A percentile compares a stretch with the other conserved stretches of the same genome.
phyloP scores from a whole-genome alignment of 2,329 filamentous ascomycete species.

The Penicillium paneum region DNA sequence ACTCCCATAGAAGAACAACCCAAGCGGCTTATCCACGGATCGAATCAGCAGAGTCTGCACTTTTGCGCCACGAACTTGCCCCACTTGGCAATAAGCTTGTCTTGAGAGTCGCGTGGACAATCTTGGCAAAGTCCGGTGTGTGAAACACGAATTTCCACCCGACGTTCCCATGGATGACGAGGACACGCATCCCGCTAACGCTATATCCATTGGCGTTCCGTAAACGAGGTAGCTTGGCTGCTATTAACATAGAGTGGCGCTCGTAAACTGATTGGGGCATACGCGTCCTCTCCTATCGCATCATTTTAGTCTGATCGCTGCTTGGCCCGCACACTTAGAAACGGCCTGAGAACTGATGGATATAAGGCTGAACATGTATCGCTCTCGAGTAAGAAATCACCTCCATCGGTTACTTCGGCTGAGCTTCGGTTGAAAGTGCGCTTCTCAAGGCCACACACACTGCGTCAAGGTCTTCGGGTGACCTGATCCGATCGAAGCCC shows the following conservation, averaged over 20 bases:
- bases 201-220: neutral
- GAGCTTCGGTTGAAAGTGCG: neutral
- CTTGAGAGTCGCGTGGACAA: neutral
- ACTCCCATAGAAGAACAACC: neutral
- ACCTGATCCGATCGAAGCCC: neutral
- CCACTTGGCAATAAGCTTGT: slow-evolving; percentile 1
- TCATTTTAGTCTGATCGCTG: neutral
- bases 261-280: neutral
- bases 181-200: neutral
- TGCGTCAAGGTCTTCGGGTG: neutral
- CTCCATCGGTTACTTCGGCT: neutral
- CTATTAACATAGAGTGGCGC: neutral
- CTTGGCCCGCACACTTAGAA: neutral
- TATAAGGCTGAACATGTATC: neutral
- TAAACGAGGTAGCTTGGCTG: neutral
- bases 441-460: neutral
- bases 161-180: neutral
- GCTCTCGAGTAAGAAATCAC: too few relatives aligned
- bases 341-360: neutral
- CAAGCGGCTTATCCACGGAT: neutral
- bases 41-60: neutral
- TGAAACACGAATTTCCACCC: neutral
- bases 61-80: neutral
- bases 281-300: neutral
- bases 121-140: neutral